These are phyloP conservation scores for Neurospora pannonica DNA, from an alignment of 495 filamentous ascomycete genomes.

Conservation along the genomic window DNA sequence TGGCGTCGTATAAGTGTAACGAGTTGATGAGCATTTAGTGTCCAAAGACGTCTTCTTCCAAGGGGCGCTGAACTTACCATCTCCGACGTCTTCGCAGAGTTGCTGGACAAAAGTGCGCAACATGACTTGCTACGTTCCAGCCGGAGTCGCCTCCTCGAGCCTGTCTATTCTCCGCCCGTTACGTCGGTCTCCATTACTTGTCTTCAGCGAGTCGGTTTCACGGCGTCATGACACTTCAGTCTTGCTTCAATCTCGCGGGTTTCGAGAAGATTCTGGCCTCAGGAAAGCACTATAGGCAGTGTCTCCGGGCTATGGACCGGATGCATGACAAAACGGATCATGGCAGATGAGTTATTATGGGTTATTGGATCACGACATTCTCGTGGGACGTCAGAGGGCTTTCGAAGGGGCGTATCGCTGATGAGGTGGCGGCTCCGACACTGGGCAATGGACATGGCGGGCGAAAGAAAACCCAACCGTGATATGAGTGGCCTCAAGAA, in stretches of 20 bases:
- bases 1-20: background rate
- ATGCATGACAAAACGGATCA: background rate
- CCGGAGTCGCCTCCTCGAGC: background rate
- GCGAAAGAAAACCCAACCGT: background rate
- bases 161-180: background rate
- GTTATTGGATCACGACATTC: background rate
- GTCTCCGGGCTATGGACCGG: background rate
- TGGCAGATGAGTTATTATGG: background rate
- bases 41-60: background rate
- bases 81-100: background rate
- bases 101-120: background rate
- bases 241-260: background rate
- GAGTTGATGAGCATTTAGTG: background rate
- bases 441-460: background rate
- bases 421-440: background rate
- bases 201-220: background rate
- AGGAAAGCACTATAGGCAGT: background rate
- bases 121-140: background rate
- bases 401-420: background rate
- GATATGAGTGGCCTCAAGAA: background rate
- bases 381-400: background rate
- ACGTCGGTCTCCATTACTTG: background rate
- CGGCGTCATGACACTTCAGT: background rate
- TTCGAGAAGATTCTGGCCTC: background rate
- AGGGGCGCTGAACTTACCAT: background rate